A percentile compares a stretch with the other conserved stretches of the same genome.
Evolutionary conservation across 2,329 filamentous ascomycete species (phyloP).

Genomic region (Fusarium tupiense): DNA sequence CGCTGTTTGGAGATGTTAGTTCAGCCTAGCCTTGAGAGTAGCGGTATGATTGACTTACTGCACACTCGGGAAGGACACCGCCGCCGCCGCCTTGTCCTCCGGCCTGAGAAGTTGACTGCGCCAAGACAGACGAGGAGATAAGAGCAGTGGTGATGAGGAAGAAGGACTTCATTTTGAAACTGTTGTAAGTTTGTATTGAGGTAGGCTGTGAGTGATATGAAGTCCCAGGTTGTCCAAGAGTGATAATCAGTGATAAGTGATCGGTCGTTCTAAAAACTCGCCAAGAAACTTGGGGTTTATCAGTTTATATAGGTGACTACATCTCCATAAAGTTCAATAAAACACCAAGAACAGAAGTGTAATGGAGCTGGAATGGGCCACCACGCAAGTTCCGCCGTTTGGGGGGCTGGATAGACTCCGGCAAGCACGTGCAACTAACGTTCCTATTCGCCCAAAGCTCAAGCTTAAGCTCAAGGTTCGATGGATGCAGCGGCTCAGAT

Average conservation of each 20-base stretch:
- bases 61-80: background rate
- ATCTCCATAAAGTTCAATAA: background rate
- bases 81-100: background rate
- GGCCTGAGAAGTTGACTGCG: background rate
- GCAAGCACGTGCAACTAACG: background rate
- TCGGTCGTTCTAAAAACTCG: no score
- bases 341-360: no score
- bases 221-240: no score
- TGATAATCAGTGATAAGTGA: background rate
- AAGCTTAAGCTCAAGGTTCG: slow-evolving; percentile 2
- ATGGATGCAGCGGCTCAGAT: background rate
- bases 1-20: slow-evolving; percentile 2
- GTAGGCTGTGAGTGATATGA: background rate
- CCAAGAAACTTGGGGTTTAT: background rate
- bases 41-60: background rate
- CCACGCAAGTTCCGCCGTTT: background rate
- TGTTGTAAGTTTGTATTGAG: no score
- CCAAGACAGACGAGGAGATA: background rate
- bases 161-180: slow-evolving; percentile 13
- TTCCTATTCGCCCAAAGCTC: background rate
- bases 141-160: background rate
- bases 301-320: background rate
- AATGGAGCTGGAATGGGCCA: background rate
- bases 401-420: background rate
- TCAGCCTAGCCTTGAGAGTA: background rate